Evolutionary conservation across 768 basidiomycete species (phyloP), one percentile per base, ranked within the genome.

Genomic region (Glaciozyma antarctica): DNA sequence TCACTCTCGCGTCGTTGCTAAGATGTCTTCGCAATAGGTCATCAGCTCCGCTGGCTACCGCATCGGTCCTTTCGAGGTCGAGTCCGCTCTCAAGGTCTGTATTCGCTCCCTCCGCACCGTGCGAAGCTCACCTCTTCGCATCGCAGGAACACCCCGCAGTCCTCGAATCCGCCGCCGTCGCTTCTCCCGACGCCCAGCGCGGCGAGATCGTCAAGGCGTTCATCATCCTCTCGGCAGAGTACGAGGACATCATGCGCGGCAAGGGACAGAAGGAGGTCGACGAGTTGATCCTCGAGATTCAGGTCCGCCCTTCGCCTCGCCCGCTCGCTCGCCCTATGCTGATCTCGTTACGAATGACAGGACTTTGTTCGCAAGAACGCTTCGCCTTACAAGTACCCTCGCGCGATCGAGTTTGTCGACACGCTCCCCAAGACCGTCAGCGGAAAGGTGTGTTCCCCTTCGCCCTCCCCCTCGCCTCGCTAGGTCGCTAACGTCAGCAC

Each of bases 181-280:
- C 64, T 12, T 64, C 67, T 0, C 70, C 70, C 0, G 67, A 71
- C 53, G 19, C 54, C 0, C 48, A 30, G 0, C 67, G 70, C 8
- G 65, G 65, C 15, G 67, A 68, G 53, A 24, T 66, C 19, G 62
- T 71, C 57, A 71, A 71, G 43, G 70, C 70, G 0, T 71, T 71
- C 34, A n/a, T 71, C 34, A 61, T 62, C 9, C 58, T 69, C 19
- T 22, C 38, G 2, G 61, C 63, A 6, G 70, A 64, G 24, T 71
- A 57, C 63, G n/a, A 51, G 2, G 49, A 38, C n/a, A 63, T 58
- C 57, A 12, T 60, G 7, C 2, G 8, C 19, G 53, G 49, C 22
- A 26, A 52, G 60, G 10, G 54, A 2, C 16, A 32, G 49, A 8
- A 64, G 22, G 60, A 59, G 32, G 34, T 55, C 26, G n/a, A 57